These are phyloP conservation scores for Suillus luteus DNA, from an alignment of 768 basidiomycete genomes.

Conservation along the genomic window DNA sequence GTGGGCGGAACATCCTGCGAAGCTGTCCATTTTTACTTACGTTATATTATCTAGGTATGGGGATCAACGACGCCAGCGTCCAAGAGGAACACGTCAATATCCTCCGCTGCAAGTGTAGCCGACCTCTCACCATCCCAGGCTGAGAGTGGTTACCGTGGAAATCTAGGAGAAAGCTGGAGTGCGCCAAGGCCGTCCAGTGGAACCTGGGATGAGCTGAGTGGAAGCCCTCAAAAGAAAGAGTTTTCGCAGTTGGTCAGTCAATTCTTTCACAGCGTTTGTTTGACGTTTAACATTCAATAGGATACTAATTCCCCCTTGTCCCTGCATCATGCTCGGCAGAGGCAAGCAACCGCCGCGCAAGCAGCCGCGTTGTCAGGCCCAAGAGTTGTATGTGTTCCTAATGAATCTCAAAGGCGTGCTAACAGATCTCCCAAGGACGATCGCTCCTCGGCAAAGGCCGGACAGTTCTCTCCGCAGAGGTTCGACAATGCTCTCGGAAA, in stretches of 20 bases:
- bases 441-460: slow-evolving; percentile 46
- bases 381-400: slow-evolving; percentile 39
- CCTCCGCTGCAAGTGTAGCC: slow-evolving; percentile 55
- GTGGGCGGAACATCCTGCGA: slow-evolving; percentile 37
- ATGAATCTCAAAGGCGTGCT: slow-evolving; percentile 15
- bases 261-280: slow-evolving; percentile 12
- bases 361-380: slow-evolving; percentile 39
- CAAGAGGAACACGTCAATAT: slow-evolving; percentile 61
- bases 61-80: slow-evolving; percentile 48
- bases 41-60: slow-evolving; percentile 53
- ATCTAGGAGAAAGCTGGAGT: slow-evolving; percentile 54
- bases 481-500: slow-evolving; percentile 49
- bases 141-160: slow-evolving; percentile 50
- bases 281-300: slow-evolving; percentile 32
- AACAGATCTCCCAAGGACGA: slow-evolving; percentile 44
- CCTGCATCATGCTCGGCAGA: slow-evolving; percentile 48
- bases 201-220: slow-evolving; percentile 60
- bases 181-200: slow-evolving; percentile 51
- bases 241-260: slow-evolving; percentile 48
- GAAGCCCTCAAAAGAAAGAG: slow-evolving; percentile 52
- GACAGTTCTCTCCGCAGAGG: slow-evolving; percentile 56
- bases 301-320: slow-evolving; percentile 44
- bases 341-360: slow-evolving; percentile 44
- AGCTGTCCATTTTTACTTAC: slow-evolving; percentile 15
- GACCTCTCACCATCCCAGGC: slow-evolving; percentile 48